These are phyloP conservation scores for Eucalyptus fibrosa DNA, from an alignment of 345 rosid genomes.

Conservation along the genomic window DNA sequence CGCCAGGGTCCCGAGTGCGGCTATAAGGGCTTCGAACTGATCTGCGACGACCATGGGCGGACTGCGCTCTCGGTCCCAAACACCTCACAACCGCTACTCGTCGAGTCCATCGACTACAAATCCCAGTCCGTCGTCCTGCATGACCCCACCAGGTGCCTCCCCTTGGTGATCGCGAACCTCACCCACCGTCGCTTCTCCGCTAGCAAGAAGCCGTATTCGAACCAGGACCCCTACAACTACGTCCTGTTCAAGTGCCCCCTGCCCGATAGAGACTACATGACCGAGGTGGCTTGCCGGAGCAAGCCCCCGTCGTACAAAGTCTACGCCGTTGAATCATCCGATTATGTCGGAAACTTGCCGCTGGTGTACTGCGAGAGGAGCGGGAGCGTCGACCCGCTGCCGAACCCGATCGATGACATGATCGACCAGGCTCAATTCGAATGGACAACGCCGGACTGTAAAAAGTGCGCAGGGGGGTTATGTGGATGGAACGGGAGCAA, in stretches of 20 bases:
- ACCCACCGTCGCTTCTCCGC: neutral
- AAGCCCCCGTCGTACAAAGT: neutral
- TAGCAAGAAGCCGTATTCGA: neutral
- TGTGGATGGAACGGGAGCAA: neutral
- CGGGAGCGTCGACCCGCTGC: neutral
- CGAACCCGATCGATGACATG: rapidly evolving
- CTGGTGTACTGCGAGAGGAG: neutral
- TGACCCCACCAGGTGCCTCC: neutral
- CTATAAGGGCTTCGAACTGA: neutral
- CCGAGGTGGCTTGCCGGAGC: neutral
- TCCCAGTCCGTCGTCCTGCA: neutral
- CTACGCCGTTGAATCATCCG: neutral
- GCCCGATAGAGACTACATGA: neutral
- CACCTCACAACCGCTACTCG: neutral
- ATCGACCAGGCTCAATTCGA: neutral
- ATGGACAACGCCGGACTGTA: neutral
- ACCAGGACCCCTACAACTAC: neutral
- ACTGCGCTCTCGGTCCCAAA: neutral
- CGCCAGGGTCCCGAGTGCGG: neutral
- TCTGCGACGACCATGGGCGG: neutral
- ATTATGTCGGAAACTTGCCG: neutral
- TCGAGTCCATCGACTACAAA: neutral
- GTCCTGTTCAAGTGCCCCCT: neutral
- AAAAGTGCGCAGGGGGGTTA: neutral
- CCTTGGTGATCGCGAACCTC: neutral